phyloP scores from a whole-genome alignment of 2,329 filamentous ascomycete genomes.

The Paramyrothecium sp. region DNA sequence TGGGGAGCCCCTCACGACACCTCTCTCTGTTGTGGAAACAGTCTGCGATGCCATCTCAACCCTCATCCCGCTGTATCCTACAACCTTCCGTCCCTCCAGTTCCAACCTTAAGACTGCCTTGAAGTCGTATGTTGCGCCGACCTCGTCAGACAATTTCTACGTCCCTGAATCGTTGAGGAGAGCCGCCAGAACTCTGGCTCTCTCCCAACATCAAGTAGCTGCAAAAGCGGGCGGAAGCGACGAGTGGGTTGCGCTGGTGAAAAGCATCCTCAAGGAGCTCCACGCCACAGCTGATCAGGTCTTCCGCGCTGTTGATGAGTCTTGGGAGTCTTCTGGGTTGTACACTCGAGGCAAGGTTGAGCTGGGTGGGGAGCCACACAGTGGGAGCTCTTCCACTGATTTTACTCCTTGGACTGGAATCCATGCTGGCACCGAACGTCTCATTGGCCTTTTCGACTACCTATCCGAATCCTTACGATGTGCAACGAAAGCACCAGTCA shows the following conservation, averaged over 20 bases:
- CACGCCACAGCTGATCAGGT: constrained; percentile 74
- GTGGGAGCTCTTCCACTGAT: constrained; percentile 43
- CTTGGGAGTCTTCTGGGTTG: constrained; percentile 69
- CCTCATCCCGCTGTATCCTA: constrained; percentile 77
- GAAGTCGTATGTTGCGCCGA: constrained; percentile 62
- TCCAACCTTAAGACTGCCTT: constrained; percentile 65
- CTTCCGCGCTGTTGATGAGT: constrained; percentile 76
- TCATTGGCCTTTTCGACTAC: constrained; percentile 64
- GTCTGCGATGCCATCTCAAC: constrained; percentile 70
- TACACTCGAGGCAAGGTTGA: constrained; percentile 42
- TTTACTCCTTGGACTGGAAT: constrained; percentile 74
- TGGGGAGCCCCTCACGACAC: constrained; percentile 24
- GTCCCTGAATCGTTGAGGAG: constrained; percentile 52
- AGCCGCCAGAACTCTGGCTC: constrained; percentile 62
- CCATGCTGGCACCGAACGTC: constrained; percentile 67
- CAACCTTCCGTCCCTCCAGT: constrained; percentile 76
- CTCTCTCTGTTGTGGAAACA: constrained; percentile 57
- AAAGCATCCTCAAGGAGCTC: constrained; percentile 58
- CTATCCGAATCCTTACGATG: constrained; percentile 62
- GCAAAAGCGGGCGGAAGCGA: constrained; percentile 74
- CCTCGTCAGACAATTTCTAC: constrained; percentile 47
- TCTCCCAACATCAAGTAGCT: constrained; percentile 75
- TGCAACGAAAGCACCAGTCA: constrained; percentile 64
- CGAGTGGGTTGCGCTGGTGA: constrained; percentile 73
- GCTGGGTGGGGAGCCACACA: constrained; percentile 44